Percentiles rank a stretch among this genome's conserved stretches.
phyloP scores from a whole-genome alignment of 2,329 filamentous ascomycete species.

The Phialophora chinensis region DNA sequence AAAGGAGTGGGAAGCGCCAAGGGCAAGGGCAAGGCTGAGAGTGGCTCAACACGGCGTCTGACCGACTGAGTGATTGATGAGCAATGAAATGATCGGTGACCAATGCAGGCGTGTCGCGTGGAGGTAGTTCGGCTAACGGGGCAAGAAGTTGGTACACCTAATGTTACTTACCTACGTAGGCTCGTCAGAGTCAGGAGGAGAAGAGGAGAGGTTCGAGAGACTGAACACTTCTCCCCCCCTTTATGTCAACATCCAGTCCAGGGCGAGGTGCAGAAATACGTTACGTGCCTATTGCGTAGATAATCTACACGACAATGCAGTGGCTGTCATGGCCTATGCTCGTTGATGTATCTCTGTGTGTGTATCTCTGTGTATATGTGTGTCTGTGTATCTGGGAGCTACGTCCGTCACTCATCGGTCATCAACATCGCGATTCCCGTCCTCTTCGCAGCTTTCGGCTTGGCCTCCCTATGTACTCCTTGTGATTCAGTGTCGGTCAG shows the following conservation, averaged over 20 bases:
- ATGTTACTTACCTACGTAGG: too few species aligned
- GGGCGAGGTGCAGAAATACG: too few species aligned
- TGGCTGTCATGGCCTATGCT: not conserved
- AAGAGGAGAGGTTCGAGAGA: too few species aligned
- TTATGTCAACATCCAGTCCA: too few species aligned
- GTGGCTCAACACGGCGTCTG: not conserved
- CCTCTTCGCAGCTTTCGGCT: too few species aligned
- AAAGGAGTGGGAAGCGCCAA: not conserved
- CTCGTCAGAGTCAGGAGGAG: too few species aligned
- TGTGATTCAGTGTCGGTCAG: not conserved
- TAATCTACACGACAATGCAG: not conserved
- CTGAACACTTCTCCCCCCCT: too few species aligned
- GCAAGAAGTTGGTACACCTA: not conserved
- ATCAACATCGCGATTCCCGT: too few species aligned
- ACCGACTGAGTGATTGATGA: not conserved
- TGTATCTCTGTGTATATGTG: not conserved
- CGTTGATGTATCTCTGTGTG: not conserved
- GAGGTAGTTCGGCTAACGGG: too few species aligned
- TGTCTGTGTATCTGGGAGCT: not conserved
- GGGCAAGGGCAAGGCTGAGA: conserved; percentile 2
- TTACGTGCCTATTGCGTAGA: too few species aligned
- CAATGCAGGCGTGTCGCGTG: not conserved
- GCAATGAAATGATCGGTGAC: not conserved
- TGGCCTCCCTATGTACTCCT: not conserved
- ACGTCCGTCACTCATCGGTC: too few species aligned